These are phyloP conservation scores for Neoboletus subvelutipes DNA, from an alignment of 768 basidiomycete species.

Conservation along the genomic window DNA sequence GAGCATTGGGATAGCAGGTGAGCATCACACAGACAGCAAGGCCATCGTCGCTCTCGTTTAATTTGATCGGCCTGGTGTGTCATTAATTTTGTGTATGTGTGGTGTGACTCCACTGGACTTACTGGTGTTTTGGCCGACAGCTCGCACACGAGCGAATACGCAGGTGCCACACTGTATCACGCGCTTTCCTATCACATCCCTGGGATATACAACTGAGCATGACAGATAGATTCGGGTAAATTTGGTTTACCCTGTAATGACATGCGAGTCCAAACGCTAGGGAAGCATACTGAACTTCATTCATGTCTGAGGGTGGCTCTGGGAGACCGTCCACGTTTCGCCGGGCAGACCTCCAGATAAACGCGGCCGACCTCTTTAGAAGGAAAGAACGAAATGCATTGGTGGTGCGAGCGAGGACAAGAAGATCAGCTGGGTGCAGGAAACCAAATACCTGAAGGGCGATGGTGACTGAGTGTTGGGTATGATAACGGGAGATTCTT, in stretches of 20 bases:
- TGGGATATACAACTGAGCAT: slow-evolving; percentile 6
- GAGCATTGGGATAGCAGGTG: background rate
- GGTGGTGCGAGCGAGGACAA: slow-evolving; percentile 44
- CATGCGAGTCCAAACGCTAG: slow-evolving; percentile 50
- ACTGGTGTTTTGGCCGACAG: slow-evolving; percentile 29
- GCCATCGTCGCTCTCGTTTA: slow-evolving; percentile 7
- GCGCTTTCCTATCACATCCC: slow-evolving; percentile 27
- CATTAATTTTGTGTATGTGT: background rate
- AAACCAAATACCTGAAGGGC: slow-evolving; percentile 41
- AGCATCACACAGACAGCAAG: slow-evolving; percentile 10
- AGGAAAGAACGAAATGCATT: slow-evolving; percentile 42
- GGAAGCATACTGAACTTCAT: slow-evolving; percentile 49
- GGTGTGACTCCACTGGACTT: slow-evolving; percentile 2
- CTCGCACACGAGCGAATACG: slow-evolving; percentile 32
- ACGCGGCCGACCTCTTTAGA: slow-evolving; percentile 29
- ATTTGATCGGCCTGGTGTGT: slow-evolving; percentile 20
- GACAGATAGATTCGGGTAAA: background rate
- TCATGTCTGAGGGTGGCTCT: slow-evolving; percentile 44
- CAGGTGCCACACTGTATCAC: slow-evolving; percentile 33
- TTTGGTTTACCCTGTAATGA: slow-evolving; percentile 30
- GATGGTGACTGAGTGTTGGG: background rate
- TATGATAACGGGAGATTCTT: background rate
- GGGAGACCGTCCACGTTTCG: slow-evolving; percentile 42
- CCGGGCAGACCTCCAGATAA: slow-evolving; percentile 36
- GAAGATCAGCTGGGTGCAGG: slow-evolving; percentile 45